Evolutionary conservation across 768 basidiomycete genomes (phyloP), one percentile per base, ranked within the genome.

Genomic region (Polyporus arcularius): DNA sequence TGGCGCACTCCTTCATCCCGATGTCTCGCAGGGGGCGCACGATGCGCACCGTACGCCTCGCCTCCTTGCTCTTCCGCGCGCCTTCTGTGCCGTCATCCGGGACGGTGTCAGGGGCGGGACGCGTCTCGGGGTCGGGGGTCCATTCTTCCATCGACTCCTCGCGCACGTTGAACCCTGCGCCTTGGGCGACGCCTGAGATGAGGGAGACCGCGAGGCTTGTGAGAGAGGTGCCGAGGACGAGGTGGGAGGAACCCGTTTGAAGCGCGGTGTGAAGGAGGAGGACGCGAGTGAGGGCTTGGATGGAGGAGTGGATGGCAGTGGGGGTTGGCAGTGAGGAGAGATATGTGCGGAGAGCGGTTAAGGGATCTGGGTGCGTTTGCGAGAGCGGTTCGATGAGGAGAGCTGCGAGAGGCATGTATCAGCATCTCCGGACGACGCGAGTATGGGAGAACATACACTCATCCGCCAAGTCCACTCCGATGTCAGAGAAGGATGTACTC

Each of bases 61-160:
- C 53, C 56, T 26, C 38, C 40, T 47, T 62, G 52, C 47, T 42
- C 30, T 16, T 55, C 57, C 50, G 39, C 45, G 38, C 63, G 53
- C 12, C 30, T 15, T 28, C 32, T 12, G 46, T 18, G 4, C 6
- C 39, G 18, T 47, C 43, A 4, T 30, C 54, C 6, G 28, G 9
- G 12, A 30, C 10, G 1, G 5, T 18, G 10, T 31, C 42, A 6
- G 16, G 3, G 11, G 53, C 8, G 2, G 11, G 8, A 9, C 40
- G 15, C 3, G 42, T 35, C 14, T 63, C 56, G 32, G 53, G 43
- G 16, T 62, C 62, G 10, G 81, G 73, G 12, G 67, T 60, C 91
- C 90, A 93, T 57, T 87, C 86, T 69, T 93, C 92, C 67, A 86
- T 82, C 18, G 82, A 77, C 65, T 91, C 88, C 68, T 89, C 86